Conservation (phyloP, 352 stramenopile species). For the Phytophthora constricta region DNA sequence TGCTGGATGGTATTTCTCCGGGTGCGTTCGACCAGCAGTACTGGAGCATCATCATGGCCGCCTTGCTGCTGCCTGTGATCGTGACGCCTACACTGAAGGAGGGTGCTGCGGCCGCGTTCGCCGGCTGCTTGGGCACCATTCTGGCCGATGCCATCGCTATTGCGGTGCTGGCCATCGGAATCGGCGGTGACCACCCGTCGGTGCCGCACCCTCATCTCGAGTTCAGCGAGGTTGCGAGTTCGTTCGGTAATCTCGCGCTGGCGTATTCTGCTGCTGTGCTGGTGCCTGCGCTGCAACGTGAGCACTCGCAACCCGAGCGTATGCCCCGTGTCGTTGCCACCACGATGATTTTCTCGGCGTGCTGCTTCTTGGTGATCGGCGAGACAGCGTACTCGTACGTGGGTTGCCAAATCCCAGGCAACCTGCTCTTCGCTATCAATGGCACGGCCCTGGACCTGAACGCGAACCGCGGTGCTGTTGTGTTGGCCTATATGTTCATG, state of each 20-base stretch:
- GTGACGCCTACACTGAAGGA: constrained; percentile 59
- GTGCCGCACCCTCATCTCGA: constrained; percentile 40
- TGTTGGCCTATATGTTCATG: constrained; percentile 56
- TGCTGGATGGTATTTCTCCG: constrained; percentile 49
- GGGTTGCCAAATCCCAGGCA: constrained; percentile 58
- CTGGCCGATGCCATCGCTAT: constrained; percentile 52
- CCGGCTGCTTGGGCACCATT: constrained; percentile 49
- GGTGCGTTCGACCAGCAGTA: constrained; percentile 40
- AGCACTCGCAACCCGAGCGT: constrained; percentile 53
- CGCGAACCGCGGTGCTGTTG: constrained; percentile 43
- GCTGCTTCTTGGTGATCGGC: constrained; percentile 52
- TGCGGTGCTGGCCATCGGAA: constrained; percentile 38
- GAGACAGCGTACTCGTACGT: constrained; percentile 44
- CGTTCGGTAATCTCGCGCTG: constrained; percentile 57
- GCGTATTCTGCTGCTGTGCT: constrained; percentile 55
- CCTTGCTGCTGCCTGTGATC: constrained; percentile 49
- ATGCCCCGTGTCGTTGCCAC: constrained; percentile 52
- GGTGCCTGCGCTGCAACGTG: constrained; percentile 51
- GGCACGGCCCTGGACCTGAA: constrained; percentile 43
- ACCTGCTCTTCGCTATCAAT: constrained; percentile 57
- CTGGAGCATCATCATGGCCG: constrained; percentile 59
- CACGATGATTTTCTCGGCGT: constrained; percentile 50
- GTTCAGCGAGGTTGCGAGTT: constrained; percentile 47
- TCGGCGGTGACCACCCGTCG: constrained; percentile 40
- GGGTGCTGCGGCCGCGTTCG: constrained; percentile 45